Base-by-base conservation (phyloP, 2,329 filamentous ascomycete genomes). In the Aureobasidium namibiae region DNA sequence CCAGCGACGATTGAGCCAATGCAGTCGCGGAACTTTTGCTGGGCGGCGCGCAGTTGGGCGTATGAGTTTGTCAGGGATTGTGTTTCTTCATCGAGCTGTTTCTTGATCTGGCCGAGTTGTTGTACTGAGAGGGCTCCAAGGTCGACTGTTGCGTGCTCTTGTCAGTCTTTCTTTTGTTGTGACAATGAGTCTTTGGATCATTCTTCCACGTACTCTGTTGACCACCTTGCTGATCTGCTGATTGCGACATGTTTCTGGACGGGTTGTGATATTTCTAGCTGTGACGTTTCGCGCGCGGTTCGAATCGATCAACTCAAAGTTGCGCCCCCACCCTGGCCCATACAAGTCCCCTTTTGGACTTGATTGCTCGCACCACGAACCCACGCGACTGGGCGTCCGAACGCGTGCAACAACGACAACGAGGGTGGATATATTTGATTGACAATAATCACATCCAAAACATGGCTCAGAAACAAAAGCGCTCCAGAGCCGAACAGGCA, bases 81-180 rank as follows among this genome's bases (percentile, higher is more conserved):
- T 65, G 99, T 87, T 76, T 99, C 94, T 69, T 94, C 87, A 73
- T 96, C 92, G 65, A 99, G 87, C 73, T 96, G 92, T 74, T 94
- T 91, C 80, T 99, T 96, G 66, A 99, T 87, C 67, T 90, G 85
- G 66, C 85, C 87, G 65, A 99, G 88, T 76, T 96, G 92, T 65
- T 90, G 89, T 26, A 87, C 80, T 67, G 87, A 88, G 68, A 99
- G 87, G 62, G 82, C 85, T 67, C 87, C 84, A 68, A 99, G 79
- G 70, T 89, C 85, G 66, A 89, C 80, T 79, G 9, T 11, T 21
- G 8, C 10, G 61, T 66, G 26, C 36, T n/a, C n/a, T n/a, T n/a
- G 13, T 54, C 24, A 54, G 50, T 42, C 33, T 42, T 6, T 5
- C 9, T 45, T 49, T n/a, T n/a, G 1, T 29, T 42, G 26, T 9